phyloP scores from a whole-genome alignment of 2,329 filamentous ascomycete species.

The Penicillium freii region DNA sequence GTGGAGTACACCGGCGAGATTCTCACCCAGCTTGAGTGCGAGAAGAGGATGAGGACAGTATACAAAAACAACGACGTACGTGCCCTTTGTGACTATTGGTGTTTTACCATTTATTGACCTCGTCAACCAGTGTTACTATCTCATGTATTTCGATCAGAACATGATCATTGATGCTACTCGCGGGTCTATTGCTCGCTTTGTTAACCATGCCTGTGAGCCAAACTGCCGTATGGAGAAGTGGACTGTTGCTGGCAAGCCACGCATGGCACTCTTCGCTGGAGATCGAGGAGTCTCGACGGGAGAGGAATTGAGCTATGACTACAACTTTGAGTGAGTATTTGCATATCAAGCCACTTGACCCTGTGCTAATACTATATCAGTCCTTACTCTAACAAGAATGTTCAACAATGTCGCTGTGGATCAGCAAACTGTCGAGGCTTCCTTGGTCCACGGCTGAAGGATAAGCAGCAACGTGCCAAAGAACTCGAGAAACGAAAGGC shows the following conservation, averaged over 20 bases:
- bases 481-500: slow-evolving; percentile 26
- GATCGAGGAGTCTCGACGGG: slow-evolving; percentile 87
- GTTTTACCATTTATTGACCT: slow-evolving; percentile 12
- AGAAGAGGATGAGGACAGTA: slow-evolving; percentile 84
- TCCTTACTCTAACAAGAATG: slow-evolving; percentile 60
- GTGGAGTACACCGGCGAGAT: slow-evolving; percentile 98
- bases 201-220: slow-evolving; percentile 95
- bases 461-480: slow-evolving; percentile 42
- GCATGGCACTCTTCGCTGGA: slow-evolving; percentile 95
- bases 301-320: slow-evolving; percentile 94
- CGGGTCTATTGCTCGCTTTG: slow-evolving; percentile 93
- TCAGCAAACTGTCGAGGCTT: slow-evolving; percentile 60
- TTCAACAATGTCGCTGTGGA: slow-evolving; percentile 64
- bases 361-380: slow-evolving; percentile 30
- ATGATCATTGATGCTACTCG: slow-evolving; percentile 98
- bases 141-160: slow-evolving; percentile 98
- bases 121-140: slow-evolving; percentile 76
- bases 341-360: neutral
- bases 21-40: slow-evolving; percentile 90
- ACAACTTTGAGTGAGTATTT: slow-evolving; percentile 63
- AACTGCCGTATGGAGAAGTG: slow-evolving; percentile 99
- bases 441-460: slow-evolving; percentile 56
- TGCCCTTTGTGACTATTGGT: slow-evolving; percentile 4
- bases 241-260: slow-evolving; percentile 88
- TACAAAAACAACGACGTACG: slow-evolving; percentile 91